A percentile compares a stretch with the other conserved stretches of the same genome.
These are phyloP conservation scores for Calonectria pauciramosa DNA, from an alignment of 2,329 filamentous ascomycete species.

Conservation along the genomic window DNA sequence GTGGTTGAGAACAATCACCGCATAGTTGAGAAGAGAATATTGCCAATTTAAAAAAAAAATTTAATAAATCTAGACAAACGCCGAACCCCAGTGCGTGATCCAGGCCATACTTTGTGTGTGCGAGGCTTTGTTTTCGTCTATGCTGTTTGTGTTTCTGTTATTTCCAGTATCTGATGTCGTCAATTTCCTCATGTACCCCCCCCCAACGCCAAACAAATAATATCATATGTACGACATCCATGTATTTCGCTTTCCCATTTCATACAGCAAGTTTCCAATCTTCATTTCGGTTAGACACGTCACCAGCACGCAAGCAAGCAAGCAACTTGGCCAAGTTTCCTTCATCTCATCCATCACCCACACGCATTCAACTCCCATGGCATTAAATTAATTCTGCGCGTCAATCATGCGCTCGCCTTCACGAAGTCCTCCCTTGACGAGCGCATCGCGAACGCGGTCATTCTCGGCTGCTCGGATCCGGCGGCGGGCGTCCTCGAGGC, in stretches of 20 bases:
- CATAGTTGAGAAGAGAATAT: background rate
- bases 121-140: background rate
- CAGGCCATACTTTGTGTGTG: background rate
- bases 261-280: background rate
- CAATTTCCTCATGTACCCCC: conserved; percentile 17
- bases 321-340: background rate
- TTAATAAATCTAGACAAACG: background rate
- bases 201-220: conserved; percentile 30
- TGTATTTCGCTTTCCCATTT: conserved; percentile 2
- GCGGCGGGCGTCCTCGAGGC: conserved; percentile 75
- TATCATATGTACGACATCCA: background rate
- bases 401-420: conserved; percentile 60
- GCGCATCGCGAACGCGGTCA: conserved; percentile 66
- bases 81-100: background rate
- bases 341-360: conserved; percentile 10
- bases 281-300: background rate
- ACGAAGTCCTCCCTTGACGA: conserved; percentile 60
- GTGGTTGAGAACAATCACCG: background rate
- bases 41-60: background rate
- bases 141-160: background rate
- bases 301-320: background rate
- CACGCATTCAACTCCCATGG: background rate
- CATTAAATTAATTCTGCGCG: conserved; percentile 33
- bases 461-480: conserved; percentile 71
- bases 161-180: conserved; percentile 20